phyloP scores from a whole-genome alignment of 441 rosid genomes.

The Mallotus japonicus region DNA sequence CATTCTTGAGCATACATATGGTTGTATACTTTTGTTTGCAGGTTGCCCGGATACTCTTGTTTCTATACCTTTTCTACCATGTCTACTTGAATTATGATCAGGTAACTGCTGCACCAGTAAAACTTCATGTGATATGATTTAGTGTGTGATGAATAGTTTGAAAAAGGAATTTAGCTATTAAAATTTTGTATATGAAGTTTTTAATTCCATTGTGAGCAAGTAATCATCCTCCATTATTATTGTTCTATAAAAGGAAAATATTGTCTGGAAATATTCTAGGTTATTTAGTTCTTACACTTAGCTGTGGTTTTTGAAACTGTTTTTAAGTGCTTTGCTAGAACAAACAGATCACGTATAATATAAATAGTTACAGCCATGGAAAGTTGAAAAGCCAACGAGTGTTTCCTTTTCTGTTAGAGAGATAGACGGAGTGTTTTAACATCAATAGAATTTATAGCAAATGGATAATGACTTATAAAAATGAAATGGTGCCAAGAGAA shows the following conservation, averaged over 20 bases:
- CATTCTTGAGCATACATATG: not conserved
- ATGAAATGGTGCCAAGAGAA: too few relatives aligned
- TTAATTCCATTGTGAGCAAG: not conserved
- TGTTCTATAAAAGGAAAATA: not conserved
- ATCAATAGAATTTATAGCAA: too few relatives aligned
- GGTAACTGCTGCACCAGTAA: conserved; percentile 27
- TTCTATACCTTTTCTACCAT: conserved; percentile 49
- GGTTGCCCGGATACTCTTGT: conserved; percentile 54
- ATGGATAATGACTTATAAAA: too few relatives aligned
- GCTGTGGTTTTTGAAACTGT: too few relatives aligned
- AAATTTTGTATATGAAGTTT: not conserved
- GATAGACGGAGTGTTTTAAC: too few relatives aligned
- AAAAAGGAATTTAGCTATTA: too few relatives aligned
- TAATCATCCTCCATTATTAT: not conserved
- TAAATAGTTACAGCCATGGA: too few relatives aligned
- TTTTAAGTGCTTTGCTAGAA: too few relatives aligned
- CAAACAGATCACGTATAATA: too few relatives aligned
- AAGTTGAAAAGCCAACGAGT: too few relatives aligned
- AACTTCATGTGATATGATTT: not conserved
- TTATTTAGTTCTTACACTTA: too few relatives aligned
- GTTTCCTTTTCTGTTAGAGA: too few relatives aligned
- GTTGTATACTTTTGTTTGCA: conserved; percentile 21
- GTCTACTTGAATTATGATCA: conserved; percentile 46
- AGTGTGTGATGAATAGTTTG: not conserved
- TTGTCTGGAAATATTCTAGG: not conserved